A percentile compares a stretch with the other conserved stretches of the same genome.
Evolutionary conservation across 2,329 filamentous ascomycete species (phyloP).

Genomic region (Tolypocladium pustulatum): DNA sequence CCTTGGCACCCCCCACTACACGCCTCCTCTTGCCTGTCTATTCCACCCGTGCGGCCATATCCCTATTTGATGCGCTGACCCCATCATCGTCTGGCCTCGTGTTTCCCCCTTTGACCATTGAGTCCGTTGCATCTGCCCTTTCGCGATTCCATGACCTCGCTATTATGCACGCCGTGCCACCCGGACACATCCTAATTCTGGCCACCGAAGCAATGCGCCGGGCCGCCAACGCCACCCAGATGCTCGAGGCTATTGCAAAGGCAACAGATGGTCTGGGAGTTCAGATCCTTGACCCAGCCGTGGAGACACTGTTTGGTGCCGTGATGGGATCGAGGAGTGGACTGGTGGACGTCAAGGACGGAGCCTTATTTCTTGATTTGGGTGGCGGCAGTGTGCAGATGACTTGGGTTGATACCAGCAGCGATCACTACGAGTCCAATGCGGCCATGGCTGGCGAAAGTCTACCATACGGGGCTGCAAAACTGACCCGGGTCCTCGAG

Average conservation of each 20-base stretch:
- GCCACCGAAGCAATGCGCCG: constrained; percentile 85
- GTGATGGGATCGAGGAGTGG: constrained; percentile 68
- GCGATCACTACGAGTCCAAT: constrained; percentile 35
- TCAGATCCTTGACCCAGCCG: constrained; percentile 62
- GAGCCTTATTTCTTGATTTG: constrained; percentile 76
- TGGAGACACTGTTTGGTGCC: constrained; percentile 75
- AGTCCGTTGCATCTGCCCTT: constrained; percentile 54
- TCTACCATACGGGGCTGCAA: constrained; percentile 51
- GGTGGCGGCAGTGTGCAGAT: constrained; percentile 63
- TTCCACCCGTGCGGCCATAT: constrained; percentile 69
- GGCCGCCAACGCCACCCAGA: constrained; percentile 61
- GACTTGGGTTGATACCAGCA: constrained; percentile 47
- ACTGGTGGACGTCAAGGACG: constrained; percentile 46
- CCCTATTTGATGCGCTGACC: constrained; percentile 73
- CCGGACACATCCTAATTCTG: constrained; percentile 58
- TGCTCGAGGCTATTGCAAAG: constrained; percentile 53
- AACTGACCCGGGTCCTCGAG: constrained; percentile 39
- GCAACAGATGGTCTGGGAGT: constrained; percentile 56
- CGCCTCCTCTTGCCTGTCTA: constrained; percentile 70
- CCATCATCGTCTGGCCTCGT: constrained; percentile 26
- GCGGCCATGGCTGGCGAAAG: constrained; percentile 46
- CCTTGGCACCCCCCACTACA: constrained; percentile 59
- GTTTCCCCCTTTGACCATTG: constrained; percentile 48
- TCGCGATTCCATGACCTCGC: constrained; percentile 64
- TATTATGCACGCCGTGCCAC: constrained; percentile 54